Evolutionary conservation across 371 early-diverging fungal species (phyloP).

Genomic region (Umbelopsis sp.): DNA sequence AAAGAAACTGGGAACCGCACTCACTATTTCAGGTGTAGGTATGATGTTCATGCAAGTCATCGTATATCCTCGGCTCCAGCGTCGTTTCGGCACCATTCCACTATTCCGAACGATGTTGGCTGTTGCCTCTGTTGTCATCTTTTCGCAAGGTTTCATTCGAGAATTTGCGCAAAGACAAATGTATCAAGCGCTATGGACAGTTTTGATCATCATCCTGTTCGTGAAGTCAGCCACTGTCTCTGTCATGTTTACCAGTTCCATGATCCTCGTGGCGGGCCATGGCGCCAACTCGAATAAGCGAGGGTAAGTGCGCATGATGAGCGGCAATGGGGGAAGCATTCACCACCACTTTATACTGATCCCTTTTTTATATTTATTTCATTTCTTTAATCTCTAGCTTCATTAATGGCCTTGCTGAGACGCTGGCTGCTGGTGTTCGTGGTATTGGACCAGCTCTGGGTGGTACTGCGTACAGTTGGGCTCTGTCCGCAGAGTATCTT

Average conservation of each 20-base stretch:
- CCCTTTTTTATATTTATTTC: background rate
- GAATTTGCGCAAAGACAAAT: constrained; percentile 4
- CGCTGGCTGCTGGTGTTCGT: constrained; percentile 19
- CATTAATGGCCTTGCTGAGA: constrained; percentile 15
- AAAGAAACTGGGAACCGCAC: constrained; percentile 48
- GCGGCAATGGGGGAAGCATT: background rate
- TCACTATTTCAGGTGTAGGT: constrained; percentile 48
- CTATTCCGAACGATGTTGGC: constrained; percentile 44
- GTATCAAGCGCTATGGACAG: constrained; percentile 5
- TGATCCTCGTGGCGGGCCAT: constrained; percentile 14
- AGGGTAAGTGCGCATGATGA: background rate
- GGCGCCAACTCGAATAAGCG: background rate
- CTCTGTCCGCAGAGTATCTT: background rate
- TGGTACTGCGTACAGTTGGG: constrained; percentile 18
- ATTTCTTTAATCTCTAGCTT: background rate
- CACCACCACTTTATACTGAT: background rate
- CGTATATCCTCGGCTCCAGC: constrained; percentile 49
- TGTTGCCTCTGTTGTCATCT: constrained; percentile 30
- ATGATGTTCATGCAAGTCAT: constrained; percentile 57
- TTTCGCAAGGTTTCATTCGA: constrained; percentile 22
- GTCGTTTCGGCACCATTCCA: constrained; percentile 33
- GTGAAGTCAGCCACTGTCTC: background rate
- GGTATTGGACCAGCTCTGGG: constrained; percentile 18
- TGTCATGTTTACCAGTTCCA: constrained; percentile 8
- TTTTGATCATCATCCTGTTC: background rate